A percentile compares a stretch with the other conserved stretches of the same genome.
phyloP scores from a whole-genome alignment of 495 filamentous ascomycete species.

The Trichoderma orchidacearum region DNA sequence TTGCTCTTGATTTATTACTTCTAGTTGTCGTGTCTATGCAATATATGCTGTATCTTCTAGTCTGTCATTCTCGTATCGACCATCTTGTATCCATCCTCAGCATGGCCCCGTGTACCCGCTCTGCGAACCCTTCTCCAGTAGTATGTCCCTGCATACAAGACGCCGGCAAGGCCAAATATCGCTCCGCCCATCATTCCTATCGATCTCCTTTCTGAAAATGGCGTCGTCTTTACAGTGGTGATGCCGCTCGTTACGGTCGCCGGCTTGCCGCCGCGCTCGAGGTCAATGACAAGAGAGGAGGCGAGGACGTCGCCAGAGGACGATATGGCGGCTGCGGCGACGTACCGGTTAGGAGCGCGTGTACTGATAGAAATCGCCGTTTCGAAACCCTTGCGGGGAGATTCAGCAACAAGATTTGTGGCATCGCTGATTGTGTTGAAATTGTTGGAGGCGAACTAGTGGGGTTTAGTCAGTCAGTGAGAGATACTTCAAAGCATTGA shows the following conservation, averaged over 20 bases:
- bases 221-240: neutral
- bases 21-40: no score
- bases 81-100: neutral
- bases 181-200: neutral
- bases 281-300: conserved; percentile 7
- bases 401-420: neutral
- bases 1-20: no score
- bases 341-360: neutral
- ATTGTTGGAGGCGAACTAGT: conserved; percentile 2
- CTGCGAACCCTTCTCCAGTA: neutral
- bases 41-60: no score
- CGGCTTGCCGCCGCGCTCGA: neutral
- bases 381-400: conserved; percentile 10
- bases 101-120: neutral
- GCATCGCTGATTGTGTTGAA: conserved; percentile 5
- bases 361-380: conserved; percentile 7
- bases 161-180: neutral
- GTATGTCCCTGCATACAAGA: neutral
- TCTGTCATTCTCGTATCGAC: neutral
- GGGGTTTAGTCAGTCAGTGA: neutral
- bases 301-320: conserved; percentile 5
- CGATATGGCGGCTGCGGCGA: conserved; percentile 9
- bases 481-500: neutral
- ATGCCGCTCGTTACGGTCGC: neutral
- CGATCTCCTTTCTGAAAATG: no score